phyloP scores from a whole-genome alignment of 2,329 filamentous ascomycete genomes.

The Penicillium nordicum region DNA sequence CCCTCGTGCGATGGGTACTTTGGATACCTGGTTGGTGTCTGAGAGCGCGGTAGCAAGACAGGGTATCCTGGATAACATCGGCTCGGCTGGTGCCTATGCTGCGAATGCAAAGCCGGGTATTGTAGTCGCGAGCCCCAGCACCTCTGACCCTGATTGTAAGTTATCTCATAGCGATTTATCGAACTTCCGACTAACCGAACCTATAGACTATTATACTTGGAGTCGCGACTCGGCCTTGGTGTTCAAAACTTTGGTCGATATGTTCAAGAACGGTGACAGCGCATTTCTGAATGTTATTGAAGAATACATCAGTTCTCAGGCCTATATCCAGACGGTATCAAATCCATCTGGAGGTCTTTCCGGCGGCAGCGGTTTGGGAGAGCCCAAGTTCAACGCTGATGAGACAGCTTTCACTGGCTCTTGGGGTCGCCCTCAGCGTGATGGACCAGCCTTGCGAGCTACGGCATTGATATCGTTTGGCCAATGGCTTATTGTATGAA shows the following conservation, averaged over 20 bases:
- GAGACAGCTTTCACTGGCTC: constrained; percentile 57
- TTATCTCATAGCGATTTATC: not conserved
- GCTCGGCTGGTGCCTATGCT: constrained; percentile 49
- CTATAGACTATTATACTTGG: constrained; percentile 74
- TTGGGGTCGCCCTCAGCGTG: constrained; percentile 77
- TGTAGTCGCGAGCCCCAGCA: constrained; percentile 56
- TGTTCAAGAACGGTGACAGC: constrained; percentile 60
- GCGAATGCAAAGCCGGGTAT: constrained; percentile 50
- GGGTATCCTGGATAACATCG: constrained; percentile 55
- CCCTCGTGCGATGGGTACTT: constrained; percentile 16
- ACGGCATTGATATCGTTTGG: constrained; percentile 70
- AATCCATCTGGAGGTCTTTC: constrained; percentile 64
- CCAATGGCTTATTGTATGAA: constrained; percentile 60
- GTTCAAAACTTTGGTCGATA: constrained; percentile 66
- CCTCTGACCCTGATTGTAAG: constrained; percentile 52
- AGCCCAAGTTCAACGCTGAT: constrained; percentile 70
- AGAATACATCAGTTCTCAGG: constrained; percentile 66
- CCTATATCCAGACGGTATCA: constrained; percentile 61
- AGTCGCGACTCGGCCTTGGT: constrained; percentile 69
- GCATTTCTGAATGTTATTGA: constrained; percentile 60
- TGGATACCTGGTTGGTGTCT: constrained; percentile 29
- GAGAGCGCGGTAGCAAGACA: constrained; percentile 51
- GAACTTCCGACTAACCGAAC: not conserved
- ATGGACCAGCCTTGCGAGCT: constrained; percentile 73
- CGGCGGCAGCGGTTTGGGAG: constrained; percentile 55